Conservation (phyloP, 2,329 filamentous ascomycete genomes). For the Penicillium freii region DNA sequence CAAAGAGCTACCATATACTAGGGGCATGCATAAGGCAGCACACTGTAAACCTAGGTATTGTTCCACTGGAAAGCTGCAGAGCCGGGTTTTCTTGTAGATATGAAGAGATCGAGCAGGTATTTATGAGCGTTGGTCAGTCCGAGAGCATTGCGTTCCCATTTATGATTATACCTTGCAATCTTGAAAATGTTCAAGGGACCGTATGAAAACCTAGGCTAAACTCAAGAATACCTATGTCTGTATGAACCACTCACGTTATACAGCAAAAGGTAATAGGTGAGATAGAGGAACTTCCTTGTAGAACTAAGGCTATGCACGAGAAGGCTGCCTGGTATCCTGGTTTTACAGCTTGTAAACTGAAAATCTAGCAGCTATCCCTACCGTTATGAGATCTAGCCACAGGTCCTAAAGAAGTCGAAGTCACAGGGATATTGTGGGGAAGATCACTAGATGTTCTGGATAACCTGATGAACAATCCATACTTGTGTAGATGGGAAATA, state of each 20-base stretch:
- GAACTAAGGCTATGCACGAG: not conserved
- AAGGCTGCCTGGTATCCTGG: not conserved
- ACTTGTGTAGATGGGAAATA: not conserved
- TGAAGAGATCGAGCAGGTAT: not conserved
- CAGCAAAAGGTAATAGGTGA: not conserved
- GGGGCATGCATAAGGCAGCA: not conserved
- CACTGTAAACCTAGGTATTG: not conserved
- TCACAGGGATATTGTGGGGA: not conserved
- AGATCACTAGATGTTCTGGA: not conserved
- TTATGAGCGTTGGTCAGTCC: not conserved
- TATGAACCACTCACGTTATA: not conserved
- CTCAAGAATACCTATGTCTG: not conserved
- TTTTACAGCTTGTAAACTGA: not conserved
- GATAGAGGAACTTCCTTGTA: not conserved
- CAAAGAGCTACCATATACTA: not conserved
- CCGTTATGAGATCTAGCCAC: too few species aligned
- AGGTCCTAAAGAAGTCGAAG: not conserved
- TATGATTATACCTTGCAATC: not conserved
- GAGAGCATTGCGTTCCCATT: not conserved
- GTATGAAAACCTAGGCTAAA: not conserved
- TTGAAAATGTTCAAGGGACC: not conserved
- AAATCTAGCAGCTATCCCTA: not conserved
- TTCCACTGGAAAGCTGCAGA: not conserved
- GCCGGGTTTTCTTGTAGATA: not conserved
- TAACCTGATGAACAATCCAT: not conserved